phyloP scores from a whole-genome alignment of 352 stramenopile species.

The Thalassiosira livingstoniorum region DNA sequence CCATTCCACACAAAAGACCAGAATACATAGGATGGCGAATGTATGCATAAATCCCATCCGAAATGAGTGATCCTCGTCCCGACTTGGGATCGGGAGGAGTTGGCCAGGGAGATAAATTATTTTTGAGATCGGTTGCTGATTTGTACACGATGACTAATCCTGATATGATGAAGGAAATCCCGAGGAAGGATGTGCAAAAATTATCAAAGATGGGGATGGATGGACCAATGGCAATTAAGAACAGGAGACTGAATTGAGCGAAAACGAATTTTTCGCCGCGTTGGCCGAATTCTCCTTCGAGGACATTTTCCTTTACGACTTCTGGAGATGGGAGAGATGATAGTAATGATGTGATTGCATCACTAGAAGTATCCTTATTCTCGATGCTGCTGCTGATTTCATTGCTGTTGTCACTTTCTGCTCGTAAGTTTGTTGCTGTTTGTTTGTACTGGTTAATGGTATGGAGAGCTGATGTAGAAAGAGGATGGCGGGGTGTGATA shows the following conservation, averaged over 20 bases:
- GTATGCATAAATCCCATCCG: constrained; percentile 57
- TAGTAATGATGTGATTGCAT: neutral
- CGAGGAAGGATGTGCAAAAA: constrained; percentile 35
- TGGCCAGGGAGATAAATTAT: constrained; percentile 59
- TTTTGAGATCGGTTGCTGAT: constrained; percentile 49
- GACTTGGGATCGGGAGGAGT: constrained; percentile 25
- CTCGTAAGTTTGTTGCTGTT: too few species aligned
- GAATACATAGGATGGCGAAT: constrained; percentile 76
- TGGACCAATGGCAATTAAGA: constrained; percentile 62
- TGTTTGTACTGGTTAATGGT: too few species aligned
- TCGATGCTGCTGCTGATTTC: too few species aligned
- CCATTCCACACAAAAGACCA: constrained; percentile 47
- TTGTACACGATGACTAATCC: constrained; percentile 45
- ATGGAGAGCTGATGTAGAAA: too few species aligned
- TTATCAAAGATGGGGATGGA: constrained; percentile 39
- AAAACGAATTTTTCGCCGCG: constrained; percentile 66
- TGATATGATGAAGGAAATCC: constrained; percentile 39
- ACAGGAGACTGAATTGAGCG: constrained; percentile 54
- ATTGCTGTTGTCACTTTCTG: too few species aligned
- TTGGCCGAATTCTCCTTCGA: constrained; percentile 52
- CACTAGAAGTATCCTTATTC: neutral
- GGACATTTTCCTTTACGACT: constrained; percentile 27
- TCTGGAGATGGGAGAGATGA: constrained; percentile 13
- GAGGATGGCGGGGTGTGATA: too few species aligned
- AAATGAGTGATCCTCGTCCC: constrained; percentile 42